Evolutionary conservation across 2,329 filamentous ascomycete species (phyloP), one percentile per base, ranked within the genome.

Genomic region (Hymenoscyphus albidus): DNA sequence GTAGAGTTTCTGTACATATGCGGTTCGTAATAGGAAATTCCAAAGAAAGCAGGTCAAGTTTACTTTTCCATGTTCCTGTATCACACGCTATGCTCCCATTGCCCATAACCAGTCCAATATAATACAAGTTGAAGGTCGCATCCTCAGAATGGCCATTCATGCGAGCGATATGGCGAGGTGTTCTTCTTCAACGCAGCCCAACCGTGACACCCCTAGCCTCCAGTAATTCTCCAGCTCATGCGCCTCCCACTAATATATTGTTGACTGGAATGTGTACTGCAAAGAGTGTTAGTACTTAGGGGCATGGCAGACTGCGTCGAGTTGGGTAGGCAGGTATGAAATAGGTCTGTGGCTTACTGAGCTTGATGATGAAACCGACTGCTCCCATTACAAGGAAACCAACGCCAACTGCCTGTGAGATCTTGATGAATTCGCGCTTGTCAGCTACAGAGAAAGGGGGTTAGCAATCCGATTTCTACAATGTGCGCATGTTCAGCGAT

Each of bases 321-420:
- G 18, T 7, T 3, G 14, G 10, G 58, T 7, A 10, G 16, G 9
- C 2, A 54, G n/a, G 7, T 31, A 51, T 27, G n/a, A 35, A 40
- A 13, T 6, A 32, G 10, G 51, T 14, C 13, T 18, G 35, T 31
- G 48, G 5, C 76, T 62, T 71, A 76, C 77, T 77, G 62, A 83
- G 79, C 75, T 83, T 83, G 71, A 82, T 80, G 57, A 82, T 72
- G 73, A 82, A 82, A 69, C 81, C 81, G 65, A 83, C 81, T 63
- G 80, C 79, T 58, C 81, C 81, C 81, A 83, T 83, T 59, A 82
- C 78, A 54, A 83, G 68, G 75, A 83, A 83, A 65, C 81, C 81
- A 64, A 82, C 78, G 68, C 80, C 81, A 59, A 83, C 81, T 64
- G 81, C 80, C 70, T 81, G 80, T 57, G 77, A 80, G 72, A 82